Conservation (phyloP, 305 asterid genomes). For the Caryopteris hybrid region DNA sequence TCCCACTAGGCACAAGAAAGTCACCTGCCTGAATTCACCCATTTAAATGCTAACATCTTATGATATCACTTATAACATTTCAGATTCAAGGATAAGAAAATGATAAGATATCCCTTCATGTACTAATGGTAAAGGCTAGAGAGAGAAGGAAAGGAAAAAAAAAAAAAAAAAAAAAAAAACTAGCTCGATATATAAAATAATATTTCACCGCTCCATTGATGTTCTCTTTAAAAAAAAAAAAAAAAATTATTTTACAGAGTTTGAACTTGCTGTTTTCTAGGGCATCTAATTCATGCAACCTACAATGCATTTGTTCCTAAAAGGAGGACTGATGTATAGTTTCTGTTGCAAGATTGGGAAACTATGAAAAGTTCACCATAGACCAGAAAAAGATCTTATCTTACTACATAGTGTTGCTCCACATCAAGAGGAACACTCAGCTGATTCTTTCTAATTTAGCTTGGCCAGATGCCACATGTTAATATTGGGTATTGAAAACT, state of each 20-base stretch:
- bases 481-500: not conserved
- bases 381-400: not conserved
- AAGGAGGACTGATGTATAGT: not conserved
- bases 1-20: constrained; percentile 72
- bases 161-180: not conserved
- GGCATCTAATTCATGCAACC: constrained; percentile 8
- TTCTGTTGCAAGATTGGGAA: not conserved
- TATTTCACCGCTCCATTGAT: not conserved
- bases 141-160: too few species aligned
- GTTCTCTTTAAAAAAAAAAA: not conserved
- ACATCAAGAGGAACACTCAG: constrained; percentile 1
- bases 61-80: not conserved
- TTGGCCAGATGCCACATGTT: not conserved
- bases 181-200: not conserved
- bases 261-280: not conserved
- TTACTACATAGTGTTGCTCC: not conserved
- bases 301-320: not conserved
- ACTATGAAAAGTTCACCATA: too few species aligned
- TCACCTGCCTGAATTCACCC: constrained; percentile 63
- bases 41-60: constrained; percentile 20
- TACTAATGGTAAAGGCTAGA: not conserved
- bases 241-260: not conserved
- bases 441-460: not conserved
- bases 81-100: not conserved
- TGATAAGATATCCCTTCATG: not conserved